Conservation (phyloP, 1,139 yeast genomes). For the Zygosaccharomyces sapae region DNA sequence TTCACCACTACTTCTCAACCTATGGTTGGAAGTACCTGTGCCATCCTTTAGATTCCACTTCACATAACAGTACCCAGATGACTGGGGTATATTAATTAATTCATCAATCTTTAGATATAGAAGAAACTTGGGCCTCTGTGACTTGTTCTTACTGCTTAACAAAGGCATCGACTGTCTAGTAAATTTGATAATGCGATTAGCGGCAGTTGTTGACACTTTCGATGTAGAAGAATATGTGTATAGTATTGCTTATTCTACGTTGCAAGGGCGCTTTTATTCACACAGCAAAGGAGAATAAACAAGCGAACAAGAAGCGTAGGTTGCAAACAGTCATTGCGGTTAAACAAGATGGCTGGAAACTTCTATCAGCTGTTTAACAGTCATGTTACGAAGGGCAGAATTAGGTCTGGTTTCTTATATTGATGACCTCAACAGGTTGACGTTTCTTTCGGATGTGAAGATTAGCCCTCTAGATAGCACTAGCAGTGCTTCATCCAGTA, state of each 20-base stretch:
- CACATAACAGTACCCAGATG: constrained; percentile 63
- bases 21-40: constrained; percentile 28
- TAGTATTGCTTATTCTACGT: no score
- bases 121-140: constrained; percentile 49
- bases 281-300: background rate
- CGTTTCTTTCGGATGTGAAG: no score
- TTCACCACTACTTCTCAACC: constrained; percentile 10
- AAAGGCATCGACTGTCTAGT: constrained; percentile 13
- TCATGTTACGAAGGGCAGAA: no score
- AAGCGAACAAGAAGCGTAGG: background rate
- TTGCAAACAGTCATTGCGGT: background rate
- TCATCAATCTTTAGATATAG: constrained; percentile 61
- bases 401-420: no score
- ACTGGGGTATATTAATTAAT: constrained; percentile 76
- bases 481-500: no score
- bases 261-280: background rate
- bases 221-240: background rate
- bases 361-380: no score
- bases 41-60: constrained; percentile 53
- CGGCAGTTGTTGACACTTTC: no score
- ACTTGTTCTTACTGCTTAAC: constrained; percentile 21
- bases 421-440: no score
- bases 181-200: background rate
- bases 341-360: background rate
- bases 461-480: no score